Evolutionary conservation across 225 moss, liverwort and hornwort species (phyloP).

Genomic region (Antitrichia curtipendula): DNA sequence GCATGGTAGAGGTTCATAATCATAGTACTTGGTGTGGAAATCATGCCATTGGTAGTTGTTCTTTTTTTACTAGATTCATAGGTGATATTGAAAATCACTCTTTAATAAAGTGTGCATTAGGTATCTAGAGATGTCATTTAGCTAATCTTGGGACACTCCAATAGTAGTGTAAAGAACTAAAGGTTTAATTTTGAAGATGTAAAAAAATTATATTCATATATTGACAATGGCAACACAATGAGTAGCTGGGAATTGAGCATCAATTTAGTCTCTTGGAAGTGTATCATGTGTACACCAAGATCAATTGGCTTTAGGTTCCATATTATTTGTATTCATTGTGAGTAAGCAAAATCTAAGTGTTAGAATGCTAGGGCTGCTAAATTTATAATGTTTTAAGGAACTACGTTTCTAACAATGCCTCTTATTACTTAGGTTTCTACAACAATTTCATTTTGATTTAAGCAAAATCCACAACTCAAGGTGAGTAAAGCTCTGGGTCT

Average conservation of each 20-base stretch:
- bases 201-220: background rate
- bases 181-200: background rate
- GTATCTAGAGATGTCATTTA: background rate
- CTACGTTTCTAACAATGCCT: background rate
- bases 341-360: background rate
- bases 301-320: background rate
- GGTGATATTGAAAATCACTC: too few relatives aligned
- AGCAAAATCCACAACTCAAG: background rate
- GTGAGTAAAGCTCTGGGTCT: background rate
- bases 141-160: rapidly evolving
- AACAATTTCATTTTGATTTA: background rate
- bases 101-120: too few relatives aligned
- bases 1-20: background rate
- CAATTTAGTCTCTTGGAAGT: background rate
- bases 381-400: background rate
- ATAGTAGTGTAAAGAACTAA: background rate
- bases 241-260: background rate
- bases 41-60: too few relatives aligned
- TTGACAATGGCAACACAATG: background rate
- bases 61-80: too few relatives aligned
- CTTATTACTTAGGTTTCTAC: background rate
- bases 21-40: background rate
- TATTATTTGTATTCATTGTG: background rate
- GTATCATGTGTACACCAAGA: background rate
- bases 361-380: background rate